These are phyloP conservation scores for Metschnikowia dekortorum DNA, from an alignment of 805 yeast species.

Conservation along the genomic window DNA sequence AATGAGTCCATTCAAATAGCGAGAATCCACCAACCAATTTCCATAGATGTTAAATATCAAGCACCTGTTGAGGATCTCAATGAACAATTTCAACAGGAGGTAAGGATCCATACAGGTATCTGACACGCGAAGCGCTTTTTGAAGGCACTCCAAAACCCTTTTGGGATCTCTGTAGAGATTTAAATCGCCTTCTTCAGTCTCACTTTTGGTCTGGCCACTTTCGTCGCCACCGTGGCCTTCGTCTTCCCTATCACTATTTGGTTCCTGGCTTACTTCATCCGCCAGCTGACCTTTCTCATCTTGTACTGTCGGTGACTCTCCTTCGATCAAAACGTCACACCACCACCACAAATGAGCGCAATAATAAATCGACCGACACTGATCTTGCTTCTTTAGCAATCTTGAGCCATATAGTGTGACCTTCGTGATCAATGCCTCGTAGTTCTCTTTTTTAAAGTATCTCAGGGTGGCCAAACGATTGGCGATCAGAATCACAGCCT, in stretches of 20 bases:
- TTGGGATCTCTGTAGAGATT: conserved; percentile 45
- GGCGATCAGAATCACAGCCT: conserved; percentile 43
- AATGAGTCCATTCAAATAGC: conserved; percentile 80
- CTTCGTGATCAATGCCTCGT: conserved; percentile 77
- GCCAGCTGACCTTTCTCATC: not conserved
- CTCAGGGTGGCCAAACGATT: conserved; percentile 42
- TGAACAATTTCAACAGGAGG: conserved; percentile 74
- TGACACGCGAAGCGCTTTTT: conserved; percentile 81
- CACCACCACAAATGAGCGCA: conserved; percentile 97
- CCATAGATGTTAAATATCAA: conserved; percentile 83
- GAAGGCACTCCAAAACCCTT: conserved; percentile 86
- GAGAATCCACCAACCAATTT: conserved; percentile 60
- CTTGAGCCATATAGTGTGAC: conserved; percentile 85
- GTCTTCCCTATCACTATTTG: conserved; percentile 20
- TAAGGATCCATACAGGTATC: conserved; percentile 86
- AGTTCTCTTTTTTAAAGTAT: conserved; percentile 57
- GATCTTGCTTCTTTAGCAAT: conserved; percentile 87
- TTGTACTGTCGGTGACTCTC: conserved; percentile 24
- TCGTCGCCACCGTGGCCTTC: conserved; percentile 21
- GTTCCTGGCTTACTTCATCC: not conserved
- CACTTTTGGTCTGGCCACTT: conserved; percentile 9
- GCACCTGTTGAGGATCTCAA: conserved; percentile 85
- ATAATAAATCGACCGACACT: conserved; percentile 82
- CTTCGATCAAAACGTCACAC: conserved; percentile 47
- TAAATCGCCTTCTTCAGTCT: conserved; percentile 4